Evolutionary conservation across 2,329 filamentous ascomycete species (phyloP).

Genomic region (Colletotrichum lindemuthianum): DNA sequence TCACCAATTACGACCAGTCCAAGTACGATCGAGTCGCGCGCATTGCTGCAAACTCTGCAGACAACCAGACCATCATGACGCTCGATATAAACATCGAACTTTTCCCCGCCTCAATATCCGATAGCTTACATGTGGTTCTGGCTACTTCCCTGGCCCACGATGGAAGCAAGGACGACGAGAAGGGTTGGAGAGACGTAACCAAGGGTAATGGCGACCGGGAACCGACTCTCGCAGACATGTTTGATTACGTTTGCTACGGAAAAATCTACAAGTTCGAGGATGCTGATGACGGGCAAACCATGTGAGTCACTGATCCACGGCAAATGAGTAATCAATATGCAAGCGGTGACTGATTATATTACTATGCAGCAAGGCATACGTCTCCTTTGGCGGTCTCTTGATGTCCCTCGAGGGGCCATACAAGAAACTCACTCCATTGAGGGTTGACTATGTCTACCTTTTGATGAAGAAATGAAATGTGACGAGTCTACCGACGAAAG

Average conservation of each 20-base stretch:
- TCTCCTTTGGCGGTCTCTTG: slow-evolving; percentile 92
- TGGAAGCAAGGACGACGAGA: slow-evolving; percentile 79
- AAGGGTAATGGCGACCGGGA: slow-evolving; percentile 60
- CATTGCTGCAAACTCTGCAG: slow-evolving; percentile 79
- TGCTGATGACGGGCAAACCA: slow-evolving; percentile 79
- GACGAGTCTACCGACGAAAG: neutral
- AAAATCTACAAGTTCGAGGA: slow-evolving; percentile 93
- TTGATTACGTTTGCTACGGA: slow-evolving; percentile 88
- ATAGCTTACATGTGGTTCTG: slow-evolving; percentile 82
- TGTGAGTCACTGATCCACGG: slow-evolving; percentile 68
- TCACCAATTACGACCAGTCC: slow-evolving; percentile 80
- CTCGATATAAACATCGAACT: slow-evolving; percentile 96
- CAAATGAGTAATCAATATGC: neutral
- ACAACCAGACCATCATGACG: slow-evolving; percentile 79
- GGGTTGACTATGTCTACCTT: slow-evolving; percentile 94
- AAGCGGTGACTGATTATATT: slow-evolving; percentile 19
- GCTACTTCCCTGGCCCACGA: slow-evolving; percentile 89
- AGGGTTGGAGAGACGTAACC: slow-evolving; percentile 82
- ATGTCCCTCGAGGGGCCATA: slow-evolving; percentile 93
- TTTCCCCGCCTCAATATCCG: slow-evolving; percentile 79
- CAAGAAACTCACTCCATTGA: slow-evolving; percentile 91
- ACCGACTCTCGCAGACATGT: slow-evolving; percentile 77
- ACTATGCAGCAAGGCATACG: slow-evolving; percentile 82
- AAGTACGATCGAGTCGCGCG: slow-evolving; percentile 98
- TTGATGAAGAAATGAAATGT: slow-evolving; percentile 83